Evolutionary conservation across 2,329 filamentous ascomycete species (phyloP).

Genomic region (Claviceps sp.): DNA sequence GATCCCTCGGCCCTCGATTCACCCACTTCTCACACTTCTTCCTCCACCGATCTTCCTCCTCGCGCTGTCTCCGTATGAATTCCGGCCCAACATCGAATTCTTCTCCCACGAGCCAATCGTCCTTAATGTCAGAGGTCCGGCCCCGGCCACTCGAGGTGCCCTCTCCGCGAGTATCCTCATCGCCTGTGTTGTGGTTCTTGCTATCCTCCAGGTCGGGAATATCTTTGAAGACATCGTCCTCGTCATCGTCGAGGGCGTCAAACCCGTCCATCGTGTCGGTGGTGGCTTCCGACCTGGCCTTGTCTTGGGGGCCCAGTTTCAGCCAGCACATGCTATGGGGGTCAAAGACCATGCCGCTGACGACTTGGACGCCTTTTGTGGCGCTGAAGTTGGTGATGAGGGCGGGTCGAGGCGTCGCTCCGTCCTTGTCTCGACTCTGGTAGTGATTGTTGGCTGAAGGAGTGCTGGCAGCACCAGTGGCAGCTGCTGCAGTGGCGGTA

Average conservation of each 20-base stretch:
- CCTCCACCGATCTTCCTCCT: constrained; percentile 85
- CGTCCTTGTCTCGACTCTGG: constrained; percentile 42
- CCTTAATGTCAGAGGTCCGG: constrained; percentile 48
- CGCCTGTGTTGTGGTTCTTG: constrained; percentile 20
- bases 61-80: constrained; percentile 76
- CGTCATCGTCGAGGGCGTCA: constrained; percentile 55
- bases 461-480: not conserved
- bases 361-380: constrained; percentile 78
- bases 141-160: constrained; percentile 16
- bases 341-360: constrained; percentile 98
- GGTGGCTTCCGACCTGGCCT: constrained; percentile 30
- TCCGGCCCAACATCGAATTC: constrained; percentile 96
- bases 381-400: constrained; percentile 84
- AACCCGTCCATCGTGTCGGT: constrained; percentile 49
- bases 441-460: constrained; percentile 13
- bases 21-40: constrained; percentile 83
- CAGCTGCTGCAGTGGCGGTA: not conserved
- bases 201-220: constrained; percentile 81
- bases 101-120: constrained; percentile 80
- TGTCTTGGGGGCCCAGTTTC: constrained; percentile 49
- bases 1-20: constrained; percentile 39
- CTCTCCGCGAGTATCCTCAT: constrained; percentile 33
- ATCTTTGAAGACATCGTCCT: constrained; percentile 88
- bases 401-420: constrained; percentile 51
- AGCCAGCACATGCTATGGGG: constrained; percentile 97